These are phyloP conservation scores for Logfia minima DNA, from an alignment of 129 eudicot species.

Conservation along the genomic window DNA sequence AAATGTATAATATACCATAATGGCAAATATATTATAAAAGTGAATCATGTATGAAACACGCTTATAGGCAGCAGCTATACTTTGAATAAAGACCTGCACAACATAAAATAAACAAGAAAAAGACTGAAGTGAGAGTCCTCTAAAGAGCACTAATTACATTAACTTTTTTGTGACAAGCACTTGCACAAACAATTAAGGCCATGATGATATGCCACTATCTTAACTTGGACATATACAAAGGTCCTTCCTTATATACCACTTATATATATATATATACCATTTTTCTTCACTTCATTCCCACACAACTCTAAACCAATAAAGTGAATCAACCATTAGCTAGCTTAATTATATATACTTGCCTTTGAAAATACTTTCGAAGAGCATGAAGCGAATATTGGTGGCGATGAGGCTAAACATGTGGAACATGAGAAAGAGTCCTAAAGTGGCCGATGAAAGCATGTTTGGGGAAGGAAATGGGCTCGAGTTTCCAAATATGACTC, in stretches of 20 bases:
- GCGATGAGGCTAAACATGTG: constrained; percentile 34
- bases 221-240: constrained; percentile 31
- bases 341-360: background rate
- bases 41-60: constrained; percentile 19
- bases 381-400: constrained; percentile 27
- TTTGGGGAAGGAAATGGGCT: constrained; percentile 34
- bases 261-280: constrained; percentile 19
- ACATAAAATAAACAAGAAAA: constrained; percentile 25
- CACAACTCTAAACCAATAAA: constrained; percentile 4
- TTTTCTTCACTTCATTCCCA: constrained; percentile 31
- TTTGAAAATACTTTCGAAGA: background rate
- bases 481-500: constrained; percentile 33
- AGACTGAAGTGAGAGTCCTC: constrained; percentile 40
- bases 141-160: constrained; percentile 31
- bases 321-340: background rate
- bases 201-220: constrained; percentile 47
- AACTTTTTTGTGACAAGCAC: constrained; percentile 48
- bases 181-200: constrained; percentile 44
- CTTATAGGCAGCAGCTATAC: constrained; percentile 30
- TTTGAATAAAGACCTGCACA: constrained; percentile 20
- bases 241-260: constrained; percentile 21
- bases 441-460: constrained; percentile 72
- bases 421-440: constrained; percentile 54
- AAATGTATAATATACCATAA: constrained; percentile 3
- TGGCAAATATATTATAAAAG: constrained; percentile 9